These are phyloP conservation scores for Aspergillus tubingensis DNA, from an alignment of 2,329 filamentous ascomycete species.

Conservation along the genomic window DNA sequence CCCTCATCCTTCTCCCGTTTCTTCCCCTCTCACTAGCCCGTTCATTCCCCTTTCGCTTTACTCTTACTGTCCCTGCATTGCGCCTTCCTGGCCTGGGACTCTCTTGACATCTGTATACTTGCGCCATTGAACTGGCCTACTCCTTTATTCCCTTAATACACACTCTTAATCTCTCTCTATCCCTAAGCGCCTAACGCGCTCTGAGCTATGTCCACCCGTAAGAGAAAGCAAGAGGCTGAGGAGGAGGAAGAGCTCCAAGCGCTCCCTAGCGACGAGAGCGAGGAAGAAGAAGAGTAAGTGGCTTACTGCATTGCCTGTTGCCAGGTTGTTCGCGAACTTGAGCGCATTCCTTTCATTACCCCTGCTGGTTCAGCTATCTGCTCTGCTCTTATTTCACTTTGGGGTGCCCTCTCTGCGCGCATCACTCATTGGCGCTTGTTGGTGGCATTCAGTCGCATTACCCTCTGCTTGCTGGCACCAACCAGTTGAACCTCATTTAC, in stretches of 20 bases:
- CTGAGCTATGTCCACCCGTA: constrained; percentile 48
- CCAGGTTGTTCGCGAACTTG: not conserved
- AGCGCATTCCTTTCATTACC: not conserved
- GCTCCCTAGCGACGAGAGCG: constrained; percentile 52
- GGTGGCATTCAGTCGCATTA: not conserved
- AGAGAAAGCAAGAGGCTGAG: constrained; percentile 53
- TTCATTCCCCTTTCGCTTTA: constrained; percentile 20
- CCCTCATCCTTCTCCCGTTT: constrained; percentile 39
- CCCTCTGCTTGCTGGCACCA: no score
- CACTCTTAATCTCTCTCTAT: not conserved
- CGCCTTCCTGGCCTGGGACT: constrained; percentile 11
- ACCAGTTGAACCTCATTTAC: not conserved
- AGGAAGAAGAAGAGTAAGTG: constrained; percentile 55
- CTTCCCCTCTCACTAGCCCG: constrained; percentile 39
- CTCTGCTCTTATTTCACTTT: not conserved
- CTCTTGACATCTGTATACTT: constrained; percentile 1
- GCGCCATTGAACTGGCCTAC: constrained; percentile 16
- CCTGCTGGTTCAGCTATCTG: not conserved
- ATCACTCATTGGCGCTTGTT: not conserved
- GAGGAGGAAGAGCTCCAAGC: constrained; percentile 51
- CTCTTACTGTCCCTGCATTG: constrained; percentile 52
- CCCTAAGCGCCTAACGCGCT: not conserved
- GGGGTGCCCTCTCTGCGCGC: not conserved
- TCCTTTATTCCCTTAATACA: constrained; percentile 2
- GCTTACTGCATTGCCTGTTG: not conserved